phyloP scores from a whole-genome alignment of 768 basidiomycete genomes.

The Russula sp. region DNA sequence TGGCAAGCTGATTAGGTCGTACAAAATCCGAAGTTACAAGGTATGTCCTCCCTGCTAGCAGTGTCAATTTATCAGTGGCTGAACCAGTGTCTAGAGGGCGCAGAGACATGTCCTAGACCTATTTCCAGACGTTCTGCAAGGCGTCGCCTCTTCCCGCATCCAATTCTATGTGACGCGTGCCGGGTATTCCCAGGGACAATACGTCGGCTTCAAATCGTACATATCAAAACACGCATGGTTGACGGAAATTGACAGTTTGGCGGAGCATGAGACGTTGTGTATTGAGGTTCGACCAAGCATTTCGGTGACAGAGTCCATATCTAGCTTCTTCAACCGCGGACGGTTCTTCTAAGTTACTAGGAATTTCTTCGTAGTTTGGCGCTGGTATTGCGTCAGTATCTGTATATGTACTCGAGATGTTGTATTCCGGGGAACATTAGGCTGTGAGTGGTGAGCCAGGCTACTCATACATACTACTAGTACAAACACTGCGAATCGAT shows the following conservation, averaged over 20 bases:
- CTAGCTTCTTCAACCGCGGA: conserved; percentile 17
- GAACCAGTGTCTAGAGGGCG: neutral
- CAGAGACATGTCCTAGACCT: conserved; percentile 13
- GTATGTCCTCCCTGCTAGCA: conserved; percentile 1
- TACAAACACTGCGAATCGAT: too few relatives aligned
- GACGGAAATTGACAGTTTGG: conserved; percentile 12
- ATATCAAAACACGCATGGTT: conserved; percentile 12
- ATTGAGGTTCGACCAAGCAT: conserved; percentile 13
- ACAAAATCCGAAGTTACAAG: conserved; percentile 11
- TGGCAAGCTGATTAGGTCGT: conserved; percentile 12
- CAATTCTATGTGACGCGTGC: conserved; percentile 17
- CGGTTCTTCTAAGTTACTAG: conserved; percentile 10
- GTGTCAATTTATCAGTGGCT: neutral
- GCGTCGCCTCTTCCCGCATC: conserved; percentile 18
- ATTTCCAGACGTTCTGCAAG: conserved; percentile 6
- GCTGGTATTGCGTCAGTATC: neutral
- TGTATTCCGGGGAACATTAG: neutral
- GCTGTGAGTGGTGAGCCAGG: neutral
- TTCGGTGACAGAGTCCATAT: conserved; percentile 14
- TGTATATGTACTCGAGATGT: conserved; percentile 1
- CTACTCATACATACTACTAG: too few relatives aligned
- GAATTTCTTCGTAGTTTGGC: conserved; percentile 4
- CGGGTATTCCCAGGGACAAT: conserved; percentile 1
- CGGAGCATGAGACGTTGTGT: conserved; percentile 16
- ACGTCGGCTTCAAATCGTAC: conserved; percentile 13